A percentile compares a stretch with the other conserved stretches of the same genome.
Conservation (phyloP, 2,329 filamentous ascomycete genomes). For the Sclerotinia trifoliorum region DNA sequence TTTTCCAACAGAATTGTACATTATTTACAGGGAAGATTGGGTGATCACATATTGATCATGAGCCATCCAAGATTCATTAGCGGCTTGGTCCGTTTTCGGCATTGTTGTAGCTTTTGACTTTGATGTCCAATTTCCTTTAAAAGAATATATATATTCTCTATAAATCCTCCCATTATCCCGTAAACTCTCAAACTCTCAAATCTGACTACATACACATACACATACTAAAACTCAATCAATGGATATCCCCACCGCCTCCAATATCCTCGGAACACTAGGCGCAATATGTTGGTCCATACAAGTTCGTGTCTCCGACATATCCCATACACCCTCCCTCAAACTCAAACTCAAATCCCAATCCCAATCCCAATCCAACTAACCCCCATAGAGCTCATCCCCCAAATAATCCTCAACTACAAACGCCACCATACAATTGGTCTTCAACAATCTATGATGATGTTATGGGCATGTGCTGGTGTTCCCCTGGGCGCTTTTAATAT, state of each 20-base stretch:
- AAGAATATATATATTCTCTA: neutral
- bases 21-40: neutral
- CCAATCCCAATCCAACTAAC: neutral
- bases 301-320: slow-evolving; percentile 43
- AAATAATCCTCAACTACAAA: slow-evolving; percentile 67
- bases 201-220: too few relatives aligned
- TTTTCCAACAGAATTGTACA: neutral
- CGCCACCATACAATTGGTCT: slow-evolving; percentile 64
- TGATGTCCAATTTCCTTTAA: neutral
- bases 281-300: slow-evolving; percentile 68
- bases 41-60: neutral
- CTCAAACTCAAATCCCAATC: too few relatives aligned
- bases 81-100: neutral
- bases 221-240: slow-evolving; percentile 34
- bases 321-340: neutral
- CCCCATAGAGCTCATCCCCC: slow-evolving; percentile 57
- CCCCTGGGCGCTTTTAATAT: slow-evolving; percentile 54
- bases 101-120: neutral
- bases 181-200: too few relatives aligned
- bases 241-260: slow-evolving; percentile 55
- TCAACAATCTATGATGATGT: slow-evolving; percentile 69
- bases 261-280: slow-evolving; percentile 58
- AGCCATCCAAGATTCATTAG: neutral
- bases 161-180: neutral
- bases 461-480: slow-evolving; percentile 67